A percentile compares a stretch with the other conserved stretches of the same genome.
Evolutionary conservation across 495 filamentous ascomycete species (phyloP).

Genomic region (Annulohypoxylon moriforme): DNA sequence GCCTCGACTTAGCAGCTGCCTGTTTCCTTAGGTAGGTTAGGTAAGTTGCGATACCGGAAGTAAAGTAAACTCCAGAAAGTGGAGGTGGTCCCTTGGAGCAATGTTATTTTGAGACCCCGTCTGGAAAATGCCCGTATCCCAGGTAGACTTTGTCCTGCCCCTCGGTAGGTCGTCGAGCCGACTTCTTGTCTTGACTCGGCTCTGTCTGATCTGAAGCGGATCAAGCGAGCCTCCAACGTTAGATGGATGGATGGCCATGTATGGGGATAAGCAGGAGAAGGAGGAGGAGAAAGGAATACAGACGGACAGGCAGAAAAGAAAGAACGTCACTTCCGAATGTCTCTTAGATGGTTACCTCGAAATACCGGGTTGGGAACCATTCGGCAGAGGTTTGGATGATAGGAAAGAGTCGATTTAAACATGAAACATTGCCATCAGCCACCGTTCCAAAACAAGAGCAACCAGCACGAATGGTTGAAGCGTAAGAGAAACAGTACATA

Average conservation of each 20-base stretch:
- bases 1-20: background rate
- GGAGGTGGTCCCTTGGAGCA: background rate
- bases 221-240: background rate
- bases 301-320: slow-evolving; percentile 19
- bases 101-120: slow-evolving; percentile 8
- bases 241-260: background rate
- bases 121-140: too few species aligned
- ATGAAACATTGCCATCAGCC: slow-evolving; percentile 48
- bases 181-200: background rate
- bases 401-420: slow-evolving; percentile 42
- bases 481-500: too few species aligned
- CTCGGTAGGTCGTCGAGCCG: slow-evolving; percentile 27
- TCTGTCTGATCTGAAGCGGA: background rate
- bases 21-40: background rate
- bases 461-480: background rate
- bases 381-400: slow-evolving; percentile 30
- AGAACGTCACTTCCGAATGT: slow-evolving; percentile 40
- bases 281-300: background rate
- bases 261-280: background rate
- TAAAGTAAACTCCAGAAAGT: too few species aligned
- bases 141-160: background rate
- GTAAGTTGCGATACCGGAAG: slow-evolving; percentile 36
- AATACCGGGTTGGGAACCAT: slow-evolving; percentile 20
- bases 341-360: slow-evolving; percentile 40
- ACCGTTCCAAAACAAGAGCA: slow-evolving; percentile 31